phyloP scores from a whole-genome alignment of 805 yeast genomes.

The Huiozyma naganishii region DNA sequence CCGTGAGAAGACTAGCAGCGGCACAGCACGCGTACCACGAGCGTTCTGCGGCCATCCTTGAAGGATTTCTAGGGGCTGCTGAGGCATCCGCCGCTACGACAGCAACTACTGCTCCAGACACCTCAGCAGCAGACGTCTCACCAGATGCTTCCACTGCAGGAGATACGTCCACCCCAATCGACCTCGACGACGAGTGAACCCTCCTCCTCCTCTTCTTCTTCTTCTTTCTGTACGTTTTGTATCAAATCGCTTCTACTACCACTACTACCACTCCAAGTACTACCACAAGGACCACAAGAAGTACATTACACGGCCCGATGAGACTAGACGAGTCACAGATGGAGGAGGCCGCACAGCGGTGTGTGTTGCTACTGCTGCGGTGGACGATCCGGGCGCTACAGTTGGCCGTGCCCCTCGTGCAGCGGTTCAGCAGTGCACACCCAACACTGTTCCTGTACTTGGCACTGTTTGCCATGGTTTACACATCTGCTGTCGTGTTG shows the following conservation, averaged over 20 bases:
- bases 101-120: background rate
- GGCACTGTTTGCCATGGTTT: conserved; percentile 11
- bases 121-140: background rate
- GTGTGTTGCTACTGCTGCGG: conserved; percentile 2
- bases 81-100: conserved; percentile 1
- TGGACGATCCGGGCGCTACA: conserved; percentile 10
- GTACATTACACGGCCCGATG: background rate
- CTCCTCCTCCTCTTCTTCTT: no score
- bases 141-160: background rate
- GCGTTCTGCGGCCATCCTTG: conserved; percentile 58
- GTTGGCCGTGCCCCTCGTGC: conserved; percentile 9
- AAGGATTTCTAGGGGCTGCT: conserved; percentile 37
- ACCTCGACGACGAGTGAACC: background rate
- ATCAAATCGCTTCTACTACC: no score
- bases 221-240: no score
- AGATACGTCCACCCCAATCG: background rate
- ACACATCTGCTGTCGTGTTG: conserved; percentile 21
- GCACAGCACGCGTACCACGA: conserved; percentile 79
- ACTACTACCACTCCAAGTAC: background rate
- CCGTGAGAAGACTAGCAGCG: conserved; percentile 54
- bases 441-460: conserved; percentile 24
- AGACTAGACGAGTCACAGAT: conserved; percentile 1
- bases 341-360: conserved; percentile 3
- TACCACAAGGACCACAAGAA: background rate
- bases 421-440: conserved; percentile 19